These are phyloP conservation scores for Microdochium bolleyi DNA, from an alignment of 2,329 filamentous ascomycete species.

Conservation along the genomic window DNA sequence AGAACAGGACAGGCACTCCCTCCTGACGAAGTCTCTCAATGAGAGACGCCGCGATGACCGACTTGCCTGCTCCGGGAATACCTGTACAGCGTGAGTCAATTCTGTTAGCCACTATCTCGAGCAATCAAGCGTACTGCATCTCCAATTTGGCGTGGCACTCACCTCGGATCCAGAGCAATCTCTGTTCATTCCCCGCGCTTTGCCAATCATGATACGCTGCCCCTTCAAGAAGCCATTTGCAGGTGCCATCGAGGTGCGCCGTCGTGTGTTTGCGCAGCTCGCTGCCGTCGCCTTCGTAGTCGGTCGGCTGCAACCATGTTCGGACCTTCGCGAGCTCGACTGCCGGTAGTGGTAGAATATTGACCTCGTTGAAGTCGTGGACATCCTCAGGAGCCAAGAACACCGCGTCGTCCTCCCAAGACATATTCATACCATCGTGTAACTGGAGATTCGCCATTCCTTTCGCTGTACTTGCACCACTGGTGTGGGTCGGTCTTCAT, in stretches of 20 bases:
- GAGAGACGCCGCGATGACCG: conserved; percentile 21
- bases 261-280: not conserved
- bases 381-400: not conserved
- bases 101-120: not conserved
- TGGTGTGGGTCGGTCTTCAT: no score
- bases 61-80: conserved; percentile 26
- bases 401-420: not conserved
- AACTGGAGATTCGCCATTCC: no score
- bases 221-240: not conserved
- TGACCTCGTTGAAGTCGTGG: not conserved
- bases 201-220: not conserved
- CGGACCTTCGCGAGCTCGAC: not conserved
- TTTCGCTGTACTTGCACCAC: no score
- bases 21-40: conserved; percentile 9
- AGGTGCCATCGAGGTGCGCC: not conserved
- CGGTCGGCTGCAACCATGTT: not conserved
- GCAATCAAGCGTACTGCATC: not conserved
- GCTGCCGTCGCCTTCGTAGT: not conserved
- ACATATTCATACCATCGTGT: no score
- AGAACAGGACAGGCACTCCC: conserved; percentile 21
- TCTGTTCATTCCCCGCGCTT: not conserved
- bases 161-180: not conserved
- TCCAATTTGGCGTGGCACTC: not conserved
- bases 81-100: not conserved
- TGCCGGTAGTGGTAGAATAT: not conserved